These are phyloP conservation scores for Amaranthus cruentus DNA, from an alignment of 148 eudicot genomes.

Conservation along the genomic window DNA sequence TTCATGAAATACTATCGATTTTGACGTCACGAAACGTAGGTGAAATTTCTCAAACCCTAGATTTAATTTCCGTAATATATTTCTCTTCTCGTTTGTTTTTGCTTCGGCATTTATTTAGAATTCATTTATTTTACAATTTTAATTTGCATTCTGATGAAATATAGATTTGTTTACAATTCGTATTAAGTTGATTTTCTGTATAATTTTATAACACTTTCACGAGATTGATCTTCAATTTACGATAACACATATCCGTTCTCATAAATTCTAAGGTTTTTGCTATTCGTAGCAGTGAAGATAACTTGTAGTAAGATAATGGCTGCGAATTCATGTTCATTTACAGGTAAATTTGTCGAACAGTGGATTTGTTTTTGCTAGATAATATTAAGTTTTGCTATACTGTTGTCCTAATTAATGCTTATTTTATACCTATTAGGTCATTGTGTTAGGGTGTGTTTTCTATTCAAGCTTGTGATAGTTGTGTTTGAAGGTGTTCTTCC, in stretches of 20 bases:
- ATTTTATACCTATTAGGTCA: not conserved
- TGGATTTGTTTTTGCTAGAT: too few relatives aligned
- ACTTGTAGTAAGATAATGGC: not conserved
- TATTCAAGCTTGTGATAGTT: too few relatives aligned
- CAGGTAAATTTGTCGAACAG: not conserved
- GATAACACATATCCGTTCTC: not conserved
- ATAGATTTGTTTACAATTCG: not conserved
- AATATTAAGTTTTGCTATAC: not conserved
- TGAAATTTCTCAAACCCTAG: constrained; percentile 12
- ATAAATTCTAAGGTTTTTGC: too few relatives aligned
- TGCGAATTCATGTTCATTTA: not conserved
- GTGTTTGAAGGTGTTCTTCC: too few relatives aligned
- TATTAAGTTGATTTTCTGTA: not conserved
- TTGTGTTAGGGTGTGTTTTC: not conserved
- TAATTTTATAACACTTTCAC: not conserved
- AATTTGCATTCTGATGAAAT: not conserved
- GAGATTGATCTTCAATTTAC: not conserved
- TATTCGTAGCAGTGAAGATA: not conserved
- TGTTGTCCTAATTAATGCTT: not conserved
- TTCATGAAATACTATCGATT: not conserved
- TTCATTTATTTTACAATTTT: not conserved
- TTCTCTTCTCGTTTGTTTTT: not conserved
- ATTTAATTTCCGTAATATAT: not conserved
- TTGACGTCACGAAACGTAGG: not conserved
- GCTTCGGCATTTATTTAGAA: not conserved